phyloP scores from a whole-genome alignment of 2,329 filamentous ascomycete species.

The Fusarium camptoceras region DNA sequence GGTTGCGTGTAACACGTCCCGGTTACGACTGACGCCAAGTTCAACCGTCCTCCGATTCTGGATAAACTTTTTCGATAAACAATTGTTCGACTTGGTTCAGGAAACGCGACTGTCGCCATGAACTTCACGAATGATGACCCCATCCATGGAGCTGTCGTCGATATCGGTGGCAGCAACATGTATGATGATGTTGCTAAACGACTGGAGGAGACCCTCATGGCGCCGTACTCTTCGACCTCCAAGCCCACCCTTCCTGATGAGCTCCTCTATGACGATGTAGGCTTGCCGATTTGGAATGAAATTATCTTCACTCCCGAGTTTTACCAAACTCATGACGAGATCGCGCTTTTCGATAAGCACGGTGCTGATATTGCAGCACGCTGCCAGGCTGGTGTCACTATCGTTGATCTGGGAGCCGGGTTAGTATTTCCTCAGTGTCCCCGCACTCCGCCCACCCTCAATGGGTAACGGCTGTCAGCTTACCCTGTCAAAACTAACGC shows the following conservation, averaged over 20 bases:
- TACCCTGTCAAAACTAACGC: slow-evolving; percentile 31
- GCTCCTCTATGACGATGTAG: slow-evolving; percentile 54
- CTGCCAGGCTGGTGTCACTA: slow-evolving; percentile 48
- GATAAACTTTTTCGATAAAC: slow-evolving; percentile 7
- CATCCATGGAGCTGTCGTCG: slow-evolving; percentile 50
- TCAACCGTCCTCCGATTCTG: slow-evolving; percentile 3
- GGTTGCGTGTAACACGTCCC: slow-evolving; percentile 14
- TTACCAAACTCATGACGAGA: slow-evolving; percentile 58
- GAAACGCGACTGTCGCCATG: slow-evolving; percentile 25
- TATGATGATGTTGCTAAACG: slow-evolving; percentile 44
- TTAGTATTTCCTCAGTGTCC: slow-evolving; percentile 46
- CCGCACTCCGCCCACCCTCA: slow-evolving; percentile 27
- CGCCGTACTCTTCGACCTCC: slow-evolving; percentile 37
- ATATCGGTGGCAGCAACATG: slow-evolving; percentile 56
- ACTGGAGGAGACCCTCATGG: slow-evolving; percentile 45
- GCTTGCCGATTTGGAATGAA: slow-evolving; percentile 55
- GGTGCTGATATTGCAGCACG: slow-evolving; percentile 51
- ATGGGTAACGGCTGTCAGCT: slow-evolving; percentile 30
- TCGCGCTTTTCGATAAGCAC: slow-evolving; percentile 51
- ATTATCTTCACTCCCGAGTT: slow-evolving; percentile 56
- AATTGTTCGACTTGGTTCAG: slow-evolving; percentile 1
- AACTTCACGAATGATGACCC: slow-evolving; percentile 28
- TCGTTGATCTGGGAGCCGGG: slow-evolving; percentile 58
- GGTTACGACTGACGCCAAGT: slow-evolving; percentile 15
- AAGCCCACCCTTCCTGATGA: slow-evolving; percentile 55